Percentiles rank a stretch among this genome's conserved stretches.
Conservation (phyloP, 2,329 filamentous ascomycete species). For the Phialophora macrospora region DNA sequence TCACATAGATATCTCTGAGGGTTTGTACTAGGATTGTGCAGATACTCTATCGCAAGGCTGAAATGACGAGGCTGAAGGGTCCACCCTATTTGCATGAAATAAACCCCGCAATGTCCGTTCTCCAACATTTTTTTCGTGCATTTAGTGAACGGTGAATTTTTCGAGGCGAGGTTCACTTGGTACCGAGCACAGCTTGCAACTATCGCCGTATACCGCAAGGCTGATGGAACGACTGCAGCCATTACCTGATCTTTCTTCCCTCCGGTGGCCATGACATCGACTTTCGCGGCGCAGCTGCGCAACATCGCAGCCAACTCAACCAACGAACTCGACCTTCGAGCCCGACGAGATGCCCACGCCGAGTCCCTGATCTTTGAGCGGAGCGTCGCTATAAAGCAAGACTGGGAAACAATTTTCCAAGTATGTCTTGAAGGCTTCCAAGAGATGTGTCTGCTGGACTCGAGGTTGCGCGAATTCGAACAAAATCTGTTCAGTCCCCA, state of each 20-base stretch:
- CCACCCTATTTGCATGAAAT: constrained; percentile 3
- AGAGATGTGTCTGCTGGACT: constrained; percentile 86
- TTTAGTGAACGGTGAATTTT: constrained; percentile 11
- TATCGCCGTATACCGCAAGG: not conserved
- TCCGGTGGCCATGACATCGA: constrained; percentile 69
- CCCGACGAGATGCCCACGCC: constrained; percentile 87
- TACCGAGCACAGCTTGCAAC: not conserved
- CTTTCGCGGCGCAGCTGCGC: constrained; percentile 91
- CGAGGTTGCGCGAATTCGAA: constrained; percentile 74
- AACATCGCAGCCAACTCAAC: constrained; percentile 89
- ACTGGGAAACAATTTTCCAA: constrained; percentile 84
- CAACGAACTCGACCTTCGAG: constrained; percentile 87
- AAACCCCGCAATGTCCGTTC: constrained; percentile 23
- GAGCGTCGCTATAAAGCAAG: constrained; percentile 81
- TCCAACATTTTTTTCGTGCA: constrained; percentile 24
- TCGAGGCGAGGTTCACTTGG: not conserved
- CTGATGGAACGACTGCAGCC: constrained; percentile 4
- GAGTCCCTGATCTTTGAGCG: constrained; percentile 95
- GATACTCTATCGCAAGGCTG: not conserved
- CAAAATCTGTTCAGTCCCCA: constrained; percentile 88
- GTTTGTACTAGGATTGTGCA: constrained; percentile 3
- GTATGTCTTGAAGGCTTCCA: constrained; percentile 88
- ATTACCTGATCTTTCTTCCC: not conserved
- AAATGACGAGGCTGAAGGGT: constrained; percentile 7
- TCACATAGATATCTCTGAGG: constrained; percentile 29